Evolutionary conservation across 768 basidiomycete genomes (phyloP), one percentile per base, ranked within the genome.

Genomic region (Russula emetica): DNA sequence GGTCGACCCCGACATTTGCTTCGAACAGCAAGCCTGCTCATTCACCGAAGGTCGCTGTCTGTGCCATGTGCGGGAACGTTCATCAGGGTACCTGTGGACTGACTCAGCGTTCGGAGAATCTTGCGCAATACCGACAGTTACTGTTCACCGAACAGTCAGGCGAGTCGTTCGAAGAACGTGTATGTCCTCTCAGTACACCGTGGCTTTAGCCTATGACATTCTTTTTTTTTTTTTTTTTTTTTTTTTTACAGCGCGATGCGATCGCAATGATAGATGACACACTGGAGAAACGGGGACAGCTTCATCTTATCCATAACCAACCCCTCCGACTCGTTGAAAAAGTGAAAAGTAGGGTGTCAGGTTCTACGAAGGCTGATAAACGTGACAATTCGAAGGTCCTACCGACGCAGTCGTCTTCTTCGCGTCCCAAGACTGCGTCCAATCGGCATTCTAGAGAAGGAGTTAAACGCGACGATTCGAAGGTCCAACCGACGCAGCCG

Each of bases 211-310:
- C 20, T 52, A 50, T 55, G 61, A 58, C 57, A 68, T 57, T n/a
- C 55, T 44, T 53, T 50, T 52, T 2, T 61, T 55, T 44, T 64
- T 22, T 24, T n/a, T 57, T n/a, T 54, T 44, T 53, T 50, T 52
- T 2, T 61, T 55, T 44, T 64, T 22, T 24, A 18, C 70, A 90
- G 89, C 77, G 74, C 67, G 82, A 80, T 50, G 90, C 91, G 14
- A 82, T 93, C 55, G 73, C 75, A 30, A 83, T 83, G 7, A 91
- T 93, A 65, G 91, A 93, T 62, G 78, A 84, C 62, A 79, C 83
- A 3, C 76, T 93, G 16, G 70, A 78, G 62, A 67, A 74, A 57
- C 82, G 87, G 18, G 86, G 87, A 3, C 78, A 85, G 47, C 71
- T 81, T 1, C 71, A 79, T 55, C 73, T 90, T 24, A 80, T 90